These are phyloP conservation scores for Ciborinia camelliae DNA, from an alignment of 2,329 filamentous ascomycete genomes.

Conservation along the genomic window DNA sequence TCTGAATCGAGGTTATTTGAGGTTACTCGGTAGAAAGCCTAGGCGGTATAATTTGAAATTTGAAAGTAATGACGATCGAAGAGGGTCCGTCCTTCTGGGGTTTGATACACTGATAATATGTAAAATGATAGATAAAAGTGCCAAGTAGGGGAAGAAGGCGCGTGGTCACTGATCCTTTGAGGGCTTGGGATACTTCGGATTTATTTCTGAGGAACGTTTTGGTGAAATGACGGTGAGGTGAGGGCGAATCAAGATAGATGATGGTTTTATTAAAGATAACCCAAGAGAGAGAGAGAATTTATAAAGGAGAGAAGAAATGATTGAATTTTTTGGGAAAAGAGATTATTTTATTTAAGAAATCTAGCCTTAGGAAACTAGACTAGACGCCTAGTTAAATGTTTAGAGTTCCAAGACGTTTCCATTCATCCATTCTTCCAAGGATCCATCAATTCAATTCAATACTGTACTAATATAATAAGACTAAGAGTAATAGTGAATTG, in stretches of 20 bases:
- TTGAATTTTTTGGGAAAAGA: too few relatives aligned
- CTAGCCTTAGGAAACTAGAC: background rate
- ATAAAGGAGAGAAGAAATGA: background rate
- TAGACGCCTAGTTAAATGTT: background rate
- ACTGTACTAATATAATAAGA: too few relatives aligned
- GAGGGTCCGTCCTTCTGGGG: background rate
- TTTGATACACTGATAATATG: background rate
- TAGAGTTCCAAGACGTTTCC: too few relatives aligned
- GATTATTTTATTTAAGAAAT: too few relatives aligned
- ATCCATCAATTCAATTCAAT: background rate
- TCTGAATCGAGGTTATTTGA: background rate
- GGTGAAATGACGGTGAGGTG: constrained; percentile 12
- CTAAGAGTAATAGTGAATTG: background rate
- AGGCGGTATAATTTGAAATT: constrained; percentile 7
- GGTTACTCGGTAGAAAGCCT: background rate
- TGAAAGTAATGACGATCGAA: background rate
- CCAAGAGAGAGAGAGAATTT: background rate
- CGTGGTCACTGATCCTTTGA: too few relatives aligned
- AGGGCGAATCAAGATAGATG: background rate
- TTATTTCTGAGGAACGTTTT: background rate
- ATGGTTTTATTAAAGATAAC: background rate
- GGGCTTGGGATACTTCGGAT: background rate
- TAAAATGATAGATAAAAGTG: constrained; percentile 6
- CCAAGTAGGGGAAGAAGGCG: constrained; percentile 9
- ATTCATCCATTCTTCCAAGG: too few relatives aligned